Percentiles rank a stretch among this genome's conserved stretches.
phyloP scores from a whole-genome alignment of 345 rosid genomes.

The Gynandropsis gynandra region DNA sequence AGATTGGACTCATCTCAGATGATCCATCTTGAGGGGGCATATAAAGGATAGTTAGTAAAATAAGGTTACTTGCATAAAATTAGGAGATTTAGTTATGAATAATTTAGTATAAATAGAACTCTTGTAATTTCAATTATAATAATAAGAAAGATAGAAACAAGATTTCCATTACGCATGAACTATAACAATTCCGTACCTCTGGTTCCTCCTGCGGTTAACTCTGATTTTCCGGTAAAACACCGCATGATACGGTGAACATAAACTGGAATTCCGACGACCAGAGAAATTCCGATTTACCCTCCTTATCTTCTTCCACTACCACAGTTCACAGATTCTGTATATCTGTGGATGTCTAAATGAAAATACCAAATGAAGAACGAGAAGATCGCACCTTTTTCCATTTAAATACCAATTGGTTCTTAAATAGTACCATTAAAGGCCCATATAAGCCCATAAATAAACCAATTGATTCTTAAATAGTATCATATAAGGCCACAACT shows the following conservation, averaged over 20 bases:
- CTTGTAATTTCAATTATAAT: too few relatives aligned
- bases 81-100: too few relatives aligned
- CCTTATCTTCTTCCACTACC: not conserved
- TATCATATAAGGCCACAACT: too few relatives aligned
- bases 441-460: not conserved
- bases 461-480: not conserved
- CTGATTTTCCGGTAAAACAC: not conserved
- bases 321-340: constrained; percentile 22
- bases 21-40: too few relatives aligned
- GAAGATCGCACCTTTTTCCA: constrained; percentile 14
- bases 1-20: too few relatives aligned
- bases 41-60: too few relatives aligned
- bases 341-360: not conserved
- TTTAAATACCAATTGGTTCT: not conserved
- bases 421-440: not conserved
- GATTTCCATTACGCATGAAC: too few relatives aligned
- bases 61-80: too few relatives aligned
- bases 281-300: constrained; percentile 19
- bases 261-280: constrained; percentile 17
- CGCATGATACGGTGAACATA: constrained; percentile 20
- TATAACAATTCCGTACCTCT: constrained; percentile 20
- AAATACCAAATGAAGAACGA: constrained; percentile 6
- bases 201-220: constrained; percentile 7
- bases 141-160: too few relatives aligned
- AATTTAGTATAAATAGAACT: too few relatives aligned